Percentiles rank a stretch among this genome's conserved stretches.
Evolutionary conservation across 1,284 basidiomycete genomes (phyloP).

Genomic region (Erythrobasidium hasegawianum): DNA sequence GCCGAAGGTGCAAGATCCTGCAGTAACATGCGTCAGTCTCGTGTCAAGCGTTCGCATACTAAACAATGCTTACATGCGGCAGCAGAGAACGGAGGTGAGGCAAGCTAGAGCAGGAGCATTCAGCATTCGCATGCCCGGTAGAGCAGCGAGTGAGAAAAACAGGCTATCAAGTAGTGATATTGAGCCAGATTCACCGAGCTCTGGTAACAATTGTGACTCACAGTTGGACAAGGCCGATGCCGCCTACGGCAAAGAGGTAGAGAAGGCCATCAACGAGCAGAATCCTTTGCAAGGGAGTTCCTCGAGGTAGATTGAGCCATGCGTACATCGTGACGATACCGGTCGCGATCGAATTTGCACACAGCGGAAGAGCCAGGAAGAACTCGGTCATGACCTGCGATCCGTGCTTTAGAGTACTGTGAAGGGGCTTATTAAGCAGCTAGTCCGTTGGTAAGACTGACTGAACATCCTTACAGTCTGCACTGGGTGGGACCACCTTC

Average conservation of each 20-base stretch:
- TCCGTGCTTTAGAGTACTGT: not conserved
- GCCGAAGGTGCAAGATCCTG: conserved; percentile 26
- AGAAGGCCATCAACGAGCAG: conserved; percentile 26
- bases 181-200: not conserved
- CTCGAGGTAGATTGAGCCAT: conserved; percentile 2
- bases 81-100: conserved; percentile 31
- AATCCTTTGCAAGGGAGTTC: not conserved
- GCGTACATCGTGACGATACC: conserved; percentile 5
- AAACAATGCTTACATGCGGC: conserved; percentile 16
- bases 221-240: conserved; percentile 16
- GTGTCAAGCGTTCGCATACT: not conserved
- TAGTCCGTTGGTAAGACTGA: too few relatives aligned
- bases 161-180: not conserved
- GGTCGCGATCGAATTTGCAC: conserved; percentile 19
- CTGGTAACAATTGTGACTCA: not conserved
- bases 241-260: conserved; percentile 20
- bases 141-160: conserved; percentile 1
- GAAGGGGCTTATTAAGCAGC: too few relatives aligned
- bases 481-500: not conserved
- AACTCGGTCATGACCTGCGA: not conserved
- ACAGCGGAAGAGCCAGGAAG: conserved; percentile 11
- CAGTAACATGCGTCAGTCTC: not conserved
- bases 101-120: conserved; percentile 18
- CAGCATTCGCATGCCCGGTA: conserved; percentile 19
- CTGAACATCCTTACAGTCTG: not conserved